Conservation (phyloP, 257 asterid species). For the Echites panduratus region DNA sequence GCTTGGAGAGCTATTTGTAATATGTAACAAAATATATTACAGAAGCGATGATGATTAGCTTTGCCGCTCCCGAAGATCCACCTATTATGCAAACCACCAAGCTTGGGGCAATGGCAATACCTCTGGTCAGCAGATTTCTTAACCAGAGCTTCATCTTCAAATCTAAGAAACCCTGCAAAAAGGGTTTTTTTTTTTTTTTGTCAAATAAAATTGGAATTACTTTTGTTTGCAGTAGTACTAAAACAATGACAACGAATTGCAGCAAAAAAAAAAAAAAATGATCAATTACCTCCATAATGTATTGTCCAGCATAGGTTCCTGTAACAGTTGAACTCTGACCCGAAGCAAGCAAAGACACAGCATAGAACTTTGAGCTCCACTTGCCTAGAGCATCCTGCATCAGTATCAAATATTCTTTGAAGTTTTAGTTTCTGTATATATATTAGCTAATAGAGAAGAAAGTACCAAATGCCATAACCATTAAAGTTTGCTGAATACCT, state of each 20-base stretch:
- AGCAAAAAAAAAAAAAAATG: not conserved
- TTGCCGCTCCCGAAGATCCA: conserved; percentile 81
- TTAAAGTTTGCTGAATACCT: conserved; percentile 24
- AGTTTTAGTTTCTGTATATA: no score
- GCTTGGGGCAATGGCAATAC: conserved; percentile 86
- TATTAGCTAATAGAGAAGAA: not conserved
- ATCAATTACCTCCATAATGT: conserved; percentile 73
- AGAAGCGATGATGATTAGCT: conserved; percentile 71
- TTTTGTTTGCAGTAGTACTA: no score
- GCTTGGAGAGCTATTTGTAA: not conserved
- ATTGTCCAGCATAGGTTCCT: conserved; percentile 97
- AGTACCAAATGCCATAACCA: not conserved
- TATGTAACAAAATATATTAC: conserved; percentile 1
- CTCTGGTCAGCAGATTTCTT: conserved; percentile 70
- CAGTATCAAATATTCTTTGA: not conserved
- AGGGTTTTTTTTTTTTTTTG: no score
- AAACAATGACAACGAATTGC: not conserved
- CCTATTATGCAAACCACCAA: conserved; percentile 63
- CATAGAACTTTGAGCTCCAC: conserved; percentile 93
- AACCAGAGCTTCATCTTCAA: conserved; percentile 78
- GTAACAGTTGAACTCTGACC: conserved; percentile 97
- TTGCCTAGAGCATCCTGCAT: conserved; percentile 70
- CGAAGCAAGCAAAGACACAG: conserved; percentile 86
- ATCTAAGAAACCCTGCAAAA: conserved; percentile 74
- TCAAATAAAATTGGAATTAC: no score